Conservation (phyloP, 2,329 filamentous ascomycete genomes). For the Coniochaeta prunicola region DNA sequence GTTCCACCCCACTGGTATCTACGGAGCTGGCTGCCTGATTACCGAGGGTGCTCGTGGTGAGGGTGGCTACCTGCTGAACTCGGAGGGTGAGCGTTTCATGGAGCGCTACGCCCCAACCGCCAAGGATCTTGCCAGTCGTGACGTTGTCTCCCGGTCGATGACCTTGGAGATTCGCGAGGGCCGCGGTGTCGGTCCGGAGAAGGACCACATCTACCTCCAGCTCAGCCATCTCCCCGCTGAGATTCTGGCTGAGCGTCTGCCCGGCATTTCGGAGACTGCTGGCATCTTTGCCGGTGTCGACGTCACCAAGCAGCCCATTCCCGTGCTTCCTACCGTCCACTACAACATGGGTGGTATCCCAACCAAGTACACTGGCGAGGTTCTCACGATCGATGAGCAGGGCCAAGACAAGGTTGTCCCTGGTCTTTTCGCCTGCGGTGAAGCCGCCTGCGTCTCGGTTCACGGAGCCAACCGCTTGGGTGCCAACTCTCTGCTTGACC, state of each 20-base stretch:
- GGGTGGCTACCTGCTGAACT: conserved; percentile 96
- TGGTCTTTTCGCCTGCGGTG: conserved; percentile 91
- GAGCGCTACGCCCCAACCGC: conserved; percentile 96
- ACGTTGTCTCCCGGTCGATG: conserved; percentile 97
- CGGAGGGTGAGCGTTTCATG: conserved; percentile 98
- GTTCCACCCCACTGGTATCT: conserved; percentile 99
- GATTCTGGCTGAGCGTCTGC: conserved; percentile 90
- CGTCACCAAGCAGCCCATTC: conserved; percentile 93
- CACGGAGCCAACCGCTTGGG: conserved; percentile 97
- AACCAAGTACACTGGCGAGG: conserved; percentile 94
- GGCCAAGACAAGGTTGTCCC: conserved; percentile 92
- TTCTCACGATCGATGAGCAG: conserved; percentile 76
- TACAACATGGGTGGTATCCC: conserved; percentile 99
- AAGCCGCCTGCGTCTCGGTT: conserved; percentile 95
- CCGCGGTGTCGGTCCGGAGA: conserved; percentile 91
- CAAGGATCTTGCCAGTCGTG: conserved; percentile 93
- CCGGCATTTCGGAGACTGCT: conserved; percentile 97
- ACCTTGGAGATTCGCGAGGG: conserved; percentile 97
- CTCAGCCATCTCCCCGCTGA: conserved; percentile 90
- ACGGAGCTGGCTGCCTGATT: conserved; percentile 95
- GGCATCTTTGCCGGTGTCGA: conserved; percentile 97
- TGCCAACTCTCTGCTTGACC: conserved; percentile 95
- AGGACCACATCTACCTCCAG: conserved; percentile 98
- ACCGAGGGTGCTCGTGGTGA: conserved; percentile 97
- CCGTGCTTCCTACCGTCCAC: conserved; percentile 92